Conservation (phyloP, 108 stramenopile species). For the Nannochloropsis salina region DNA sequence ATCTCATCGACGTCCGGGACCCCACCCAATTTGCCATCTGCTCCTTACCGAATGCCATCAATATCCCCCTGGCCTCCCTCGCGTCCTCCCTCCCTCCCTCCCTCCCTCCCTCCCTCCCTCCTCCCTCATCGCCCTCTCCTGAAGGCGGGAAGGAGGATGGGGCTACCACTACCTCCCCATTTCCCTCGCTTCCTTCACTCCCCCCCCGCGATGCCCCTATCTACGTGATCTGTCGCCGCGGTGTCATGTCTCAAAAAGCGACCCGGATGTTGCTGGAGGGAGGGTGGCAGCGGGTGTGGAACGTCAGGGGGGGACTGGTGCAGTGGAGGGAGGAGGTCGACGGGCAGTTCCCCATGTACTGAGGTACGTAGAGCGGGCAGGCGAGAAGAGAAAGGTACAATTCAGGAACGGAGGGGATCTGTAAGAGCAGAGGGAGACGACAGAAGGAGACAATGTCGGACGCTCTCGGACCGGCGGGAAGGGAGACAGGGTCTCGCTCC, state of each 20-base stretch:
- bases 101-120: too few relatives aligned
- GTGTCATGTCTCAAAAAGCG: conserved; percentile 42
- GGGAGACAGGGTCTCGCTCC: too few relatives aligned
- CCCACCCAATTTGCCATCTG: conserved; percentile 40
- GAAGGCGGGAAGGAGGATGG: background rate
- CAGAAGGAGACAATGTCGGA: too few relatives aligned
- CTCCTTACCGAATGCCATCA: conserved; percentile 39
- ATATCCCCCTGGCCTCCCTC: conserved; percentile 33
- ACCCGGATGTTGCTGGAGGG: conserved; percentile 26
- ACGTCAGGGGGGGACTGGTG: conserved; percentile 42
- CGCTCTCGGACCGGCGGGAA: too few relatives aligned
- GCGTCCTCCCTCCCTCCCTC: background rate
- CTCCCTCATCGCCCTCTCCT: too few relatives aligned
- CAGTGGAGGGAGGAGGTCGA: conserved; percentile 42
- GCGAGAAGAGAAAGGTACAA: background rate
- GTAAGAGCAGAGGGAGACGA: too few relatives aligned
- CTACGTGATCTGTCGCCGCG: conserved; percentile 50
- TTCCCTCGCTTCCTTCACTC: too few relatives aligned
- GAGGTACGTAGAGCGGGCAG: conserved; percentile 15
- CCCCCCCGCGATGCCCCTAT: conserved; percentile 12
- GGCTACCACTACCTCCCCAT: too few relatives aligned
- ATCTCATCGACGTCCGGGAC: conserved; percentile 49
- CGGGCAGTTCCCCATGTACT: conserved; percentile 45
- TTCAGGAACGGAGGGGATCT: too few relatives aligned
- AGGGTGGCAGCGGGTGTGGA: conserved; percentile 20